A percentile compares a stretch with the other conserved stretches of the same genome.
These are phyloP conservation scores for Lepraria neglecta DNA, from an alignment of 495 filamentous ascomycete species.

Conservation along the genomic window DNA sequence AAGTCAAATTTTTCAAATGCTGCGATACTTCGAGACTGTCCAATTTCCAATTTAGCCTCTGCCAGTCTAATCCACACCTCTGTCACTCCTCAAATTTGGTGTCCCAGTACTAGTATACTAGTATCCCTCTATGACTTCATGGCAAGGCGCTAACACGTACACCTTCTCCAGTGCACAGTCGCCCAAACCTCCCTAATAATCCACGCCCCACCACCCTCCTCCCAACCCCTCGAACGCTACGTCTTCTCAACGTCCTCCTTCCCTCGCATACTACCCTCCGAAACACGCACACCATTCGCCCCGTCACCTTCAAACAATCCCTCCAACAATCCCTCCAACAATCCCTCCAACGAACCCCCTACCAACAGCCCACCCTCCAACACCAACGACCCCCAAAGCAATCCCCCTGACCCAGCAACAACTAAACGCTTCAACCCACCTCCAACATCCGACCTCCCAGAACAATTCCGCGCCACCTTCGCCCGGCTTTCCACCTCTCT, in stretches of 20 bases:
- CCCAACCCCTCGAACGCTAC: slow-evolving; percentile 67
- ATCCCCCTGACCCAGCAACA: slow-evolving; percentile 16
- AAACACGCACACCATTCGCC: slow-evolving; percentile 36
- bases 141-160: background rate
- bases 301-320: slow-evolving; percentile 27
- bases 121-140: too few species aligned
- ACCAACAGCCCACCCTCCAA: too few species aligned
- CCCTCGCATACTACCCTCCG: slow-evolving; percentile 52
- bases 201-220: slow-evolving; percentile 48
- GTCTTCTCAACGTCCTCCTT: slow-evolving; percentile 76
- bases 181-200: slow-evolving; percentile 69
- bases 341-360: background rate
- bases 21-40: too few species aligned
- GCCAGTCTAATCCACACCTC: too few species aligned
- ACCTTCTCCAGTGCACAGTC: slow-evolving; percentile 45
- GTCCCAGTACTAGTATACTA: too few species aligned
- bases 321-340: slow-evolving; percentile 19
- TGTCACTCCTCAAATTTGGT: too few species aligned
- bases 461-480: slow-evolving; percentile 61
- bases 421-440: slow-evolving; percentile 19
- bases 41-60: too few species aligned
- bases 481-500: slow-evolving; percentile 47
- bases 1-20: too few species aligned
- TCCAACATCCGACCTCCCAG: slow-evolving; percentile 53
- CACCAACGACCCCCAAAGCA: background rate